Percentiles rank a stretch among this genome's conserved stretches.
phyloP scores from a whole-genome alignment of 2,329 filamentous ascomycete species.

The Karstenula rhodostoma region DNA sequence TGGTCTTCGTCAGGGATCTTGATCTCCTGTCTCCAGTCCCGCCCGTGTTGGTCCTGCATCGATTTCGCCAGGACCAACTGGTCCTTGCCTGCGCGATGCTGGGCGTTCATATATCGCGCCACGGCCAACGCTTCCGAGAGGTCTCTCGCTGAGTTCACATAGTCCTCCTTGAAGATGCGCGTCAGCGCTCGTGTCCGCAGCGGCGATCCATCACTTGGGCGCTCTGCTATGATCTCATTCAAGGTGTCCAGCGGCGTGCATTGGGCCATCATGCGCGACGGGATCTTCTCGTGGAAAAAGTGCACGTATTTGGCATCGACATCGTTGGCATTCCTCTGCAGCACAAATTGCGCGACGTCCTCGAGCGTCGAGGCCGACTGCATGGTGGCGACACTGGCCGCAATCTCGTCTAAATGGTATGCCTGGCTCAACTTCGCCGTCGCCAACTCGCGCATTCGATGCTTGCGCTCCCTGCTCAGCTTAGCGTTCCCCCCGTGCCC shows the following conservation, averaged over 20 bases:
- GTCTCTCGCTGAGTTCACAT: conserved; percentile 73
- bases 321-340: conserved; percentile 73
- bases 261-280: conserved; percentile 75
- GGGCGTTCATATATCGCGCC: conserved; percentile 61
- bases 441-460: conserved; percentile 81
- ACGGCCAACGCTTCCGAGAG: conserved; percentile 71
- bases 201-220: conserved; percentile 70
- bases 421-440: conserved; percentile 79
- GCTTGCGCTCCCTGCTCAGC: conserved; percentile 78
- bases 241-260: conserved; percentile 73
- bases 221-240: conserved; percentile 70
- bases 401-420: conserved; percentile 83
- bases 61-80: conserved; percentile 62
- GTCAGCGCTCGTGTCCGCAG: conserved; percentile 78
- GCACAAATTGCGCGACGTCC: conserved; percentile 75
- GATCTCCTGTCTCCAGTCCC: conserved; percentile 59
- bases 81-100: conserved; percentile 60
- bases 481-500: conserved; percentile 66
- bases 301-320: conserved; percentile 85
- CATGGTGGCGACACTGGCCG: conserved; percentile 83
- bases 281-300: conserved; percentile 92
- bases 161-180: conserved; percentile 78
- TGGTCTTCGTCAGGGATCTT: conserved; percentile 70
- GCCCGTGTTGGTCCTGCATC: conserved; percentile 50
- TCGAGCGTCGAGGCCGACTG: conserved; percentile 80